Evolutionary conservation across 805 yeast species (phyloP).

Genomic region (Wickerhamomyces subpelliculosus): DNA sequence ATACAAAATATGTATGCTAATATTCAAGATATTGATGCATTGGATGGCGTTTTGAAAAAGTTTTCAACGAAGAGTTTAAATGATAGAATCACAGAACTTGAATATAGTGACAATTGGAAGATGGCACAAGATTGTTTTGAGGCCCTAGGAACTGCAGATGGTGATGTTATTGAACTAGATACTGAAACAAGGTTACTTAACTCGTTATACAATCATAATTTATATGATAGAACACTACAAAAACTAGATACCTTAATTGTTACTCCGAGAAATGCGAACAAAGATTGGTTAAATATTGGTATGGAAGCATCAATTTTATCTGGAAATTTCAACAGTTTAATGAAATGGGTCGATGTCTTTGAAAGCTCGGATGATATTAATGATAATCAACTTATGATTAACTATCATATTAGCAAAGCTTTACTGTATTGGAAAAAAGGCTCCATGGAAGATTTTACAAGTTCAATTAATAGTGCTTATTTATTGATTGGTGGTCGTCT

Average conservation of each 20-base stretch:
- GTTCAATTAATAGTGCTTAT: constrained; percentile 44
- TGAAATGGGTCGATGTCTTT: constrained; percentile 51
- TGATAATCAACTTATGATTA: constrained; percentile 48
- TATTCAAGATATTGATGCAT: constrained; percentile 82
- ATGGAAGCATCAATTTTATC: constrained; percentile 67
- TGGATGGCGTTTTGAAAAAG: constrained; percentile 75
- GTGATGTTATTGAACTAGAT: constrained; percentile 21
- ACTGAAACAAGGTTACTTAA: constrained; percentile 51
- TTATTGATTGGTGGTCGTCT: constrained; percentile 55
- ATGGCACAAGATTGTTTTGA: constrained; percentile 82
- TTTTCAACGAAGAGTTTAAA: constrained; percentile 62
- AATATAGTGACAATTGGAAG: constrained; percentile 80
- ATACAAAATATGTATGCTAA: constrained; percentile 80
- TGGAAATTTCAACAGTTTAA: constrained; percentile 45
- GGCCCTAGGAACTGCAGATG: constrained; percentile 41
- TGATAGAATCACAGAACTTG: constrained; percentile 76
- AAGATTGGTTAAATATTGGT: constrained; percentile 61
- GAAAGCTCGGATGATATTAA: constrained; percentile 36
- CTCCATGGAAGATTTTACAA: constrained; percentile 27
- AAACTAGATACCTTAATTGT: constrained; percentile 12
- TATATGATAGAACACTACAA: constrained; percentile 46
- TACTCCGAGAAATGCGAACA: constrained; percentile 3
- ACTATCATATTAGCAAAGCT: constrained; percentile 60
- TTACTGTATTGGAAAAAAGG: constrained; percentile 35
- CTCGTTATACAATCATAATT: constrained; percentile 70